Evolutionary conservation across 2,329 filamentous ascomycete species (phyloP), one percentile per base, ranked within the genome.

Genomic region (Neurospora sp.): DNA sequence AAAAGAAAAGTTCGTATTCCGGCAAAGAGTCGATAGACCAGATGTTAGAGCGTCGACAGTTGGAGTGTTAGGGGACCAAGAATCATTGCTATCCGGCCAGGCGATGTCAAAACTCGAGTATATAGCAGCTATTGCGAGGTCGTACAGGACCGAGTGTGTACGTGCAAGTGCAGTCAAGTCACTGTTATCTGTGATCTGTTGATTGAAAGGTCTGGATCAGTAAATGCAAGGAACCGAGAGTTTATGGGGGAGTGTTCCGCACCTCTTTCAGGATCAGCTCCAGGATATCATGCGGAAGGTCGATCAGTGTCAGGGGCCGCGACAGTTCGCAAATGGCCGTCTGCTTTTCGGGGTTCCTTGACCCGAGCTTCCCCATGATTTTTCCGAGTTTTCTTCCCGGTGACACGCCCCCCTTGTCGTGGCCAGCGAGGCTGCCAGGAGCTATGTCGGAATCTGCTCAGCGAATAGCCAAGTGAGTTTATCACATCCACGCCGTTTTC

Each of bases 101-200:
- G 95, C 91, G 73, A 96, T 96, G 77, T 96, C 92, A 79, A 96
- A 96, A 71, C 91, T 88, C 19, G 91, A 91, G 81, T 96, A 96
- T 73, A 96, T 93, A 75, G 90, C 88, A 19, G 92, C 92, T 33
- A 92, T 89, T 0, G 91, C 88, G 69, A 96, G 85, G 62, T 85
- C 84, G 80, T 96, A 91, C 12, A 96, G 85, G 37, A 89, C 89
- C 15, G 92, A 93, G 80, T 93, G 92, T 62, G 91, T 91, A 71
- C 93, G 83, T 15, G 92, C 91, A 52, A 96, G 85, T 15, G 91
- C 89, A 0, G 91, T 92, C 71, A 96, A 83, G 78, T 96, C 92
- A 78, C 93, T 95, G 5, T 91, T 93, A 77, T 93, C 89, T 4
- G 89, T 92, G 69, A 94, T 86, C 91, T 93, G 76, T 43, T 43